Evolutionary conservation across 2,329 filamentous ascomycete species (phyloP), one percentile per base, ranked within the genome.

Genomic region (Ophiocordyceps camponoti-floridani): DNA sequence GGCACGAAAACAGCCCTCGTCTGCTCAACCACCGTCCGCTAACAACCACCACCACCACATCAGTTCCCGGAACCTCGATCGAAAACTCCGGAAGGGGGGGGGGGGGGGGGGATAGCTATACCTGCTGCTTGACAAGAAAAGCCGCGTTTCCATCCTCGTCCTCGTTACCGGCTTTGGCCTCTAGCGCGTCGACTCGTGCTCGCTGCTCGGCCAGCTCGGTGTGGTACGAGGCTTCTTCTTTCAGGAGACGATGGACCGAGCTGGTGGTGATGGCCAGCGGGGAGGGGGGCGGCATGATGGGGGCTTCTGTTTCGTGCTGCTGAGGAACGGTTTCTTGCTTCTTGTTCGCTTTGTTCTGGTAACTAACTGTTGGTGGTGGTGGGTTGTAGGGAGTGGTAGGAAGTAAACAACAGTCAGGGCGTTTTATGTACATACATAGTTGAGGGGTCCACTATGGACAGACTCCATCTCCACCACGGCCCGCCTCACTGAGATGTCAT

Each of bases 181-280:
- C 71, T 16, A 94, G 70, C 58, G 78, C 76, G 59, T 73, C 66
- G 50, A 93, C 73, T 46, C 82, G 76, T 48, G 73, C 72, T 53
- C 84, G 72, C 59, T 96, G 88, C 51, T 80, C 70, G 50, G 73
- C 68, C 18, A 88, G 73, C 62, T 98, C 91, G 58, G 82, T 82
- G 69, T 88, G 82, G 66, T 98, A 96, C 54, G 81, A 89, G 37
- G 74, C 69, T 62, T 95, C 85, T 63, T 98, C 91, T 63, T 94
- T 95, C 52, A 94, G 76, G 42, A 96, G 75, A 47, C 91, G 85
- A 54, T 75, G 70, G 52, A 96, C 77, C 18, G 85, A 78, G 49
- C 80, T 76, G 23, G 84, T 91, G 41, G 82, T 79, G 58, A 95
- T 91, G 54, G 76, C 64, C 59, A 95, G 77, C 53, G 79, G 73